Conservation (phyloP, 2,329 filamentous ascomycete species). For the Fusarium sp. region DNA sequence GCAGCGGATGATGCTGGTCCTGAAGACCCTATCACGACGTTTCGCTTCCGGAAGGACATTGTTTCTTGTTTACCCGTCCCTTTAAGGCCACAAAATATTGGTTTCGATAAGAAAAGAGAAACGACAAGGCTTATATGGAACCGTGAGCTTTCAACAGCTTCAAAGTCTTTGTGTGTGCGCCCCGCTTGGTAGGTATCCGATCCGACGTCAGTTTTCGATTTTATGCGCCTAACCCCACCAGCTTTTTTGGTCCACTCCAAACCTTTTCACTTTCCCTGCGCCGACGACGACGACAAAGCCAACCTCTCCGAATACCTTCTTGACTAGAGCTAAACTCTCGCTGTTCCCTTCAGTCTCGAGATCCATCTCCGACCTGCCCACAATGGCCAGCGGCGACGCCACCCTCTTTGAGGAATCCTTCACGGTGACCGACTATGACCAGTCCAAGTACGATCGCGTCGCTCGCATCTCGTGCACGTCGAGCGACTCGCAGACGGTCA, state of each 20-base stretch:
- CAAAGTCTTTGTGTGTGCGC: conserved; percentile 27
- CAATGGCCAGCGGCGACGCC: conserved; percentile 74
- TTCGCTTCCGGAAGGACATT: conserved; percentile 72
- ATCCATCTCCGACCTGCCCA: not conserved
- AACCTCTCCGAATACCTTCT: not conserved
- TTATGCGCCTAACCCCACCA: conserved; percentile 38
- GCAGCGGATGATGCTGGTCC: conserved; percentile 33
- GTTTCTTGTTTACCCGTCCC: not conserved
- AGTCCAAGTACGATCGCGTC: conserved; percentile 94
- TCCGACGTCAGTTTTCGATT: conserved; percentile 24
- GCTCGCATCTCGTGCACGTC: conserved; percentile 85
- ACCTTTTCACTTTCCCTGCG: conserved; percentile 40
- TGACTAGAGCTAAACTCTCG: not conserved
- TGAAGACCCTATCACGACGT: conserved; percentile 60
- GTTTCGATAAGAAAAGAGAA: not conserved
- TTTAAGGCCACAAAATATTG: not conserved
- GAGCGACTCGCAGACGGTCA: conserved; percentile 77
- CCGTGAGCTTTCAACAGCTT: not conserved
- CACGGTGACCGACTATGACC: conserved; percentile 81
- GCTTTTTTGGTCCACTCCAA: conserved; percentile 37
- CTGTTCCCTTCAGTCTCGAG: not conserved
- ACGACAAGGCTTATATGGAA: not conserved
- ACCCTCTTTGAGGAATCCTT: conserved; percentile 96
- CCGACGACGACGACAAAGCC: conserved; percentile 16
- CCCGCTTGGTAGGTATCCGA: conserved; percentile 39